Evolutionary conservation across 495 filamentous ascomycete genomes (phyloP).

Genomic region (Hypoxylon rickii): DNA sequence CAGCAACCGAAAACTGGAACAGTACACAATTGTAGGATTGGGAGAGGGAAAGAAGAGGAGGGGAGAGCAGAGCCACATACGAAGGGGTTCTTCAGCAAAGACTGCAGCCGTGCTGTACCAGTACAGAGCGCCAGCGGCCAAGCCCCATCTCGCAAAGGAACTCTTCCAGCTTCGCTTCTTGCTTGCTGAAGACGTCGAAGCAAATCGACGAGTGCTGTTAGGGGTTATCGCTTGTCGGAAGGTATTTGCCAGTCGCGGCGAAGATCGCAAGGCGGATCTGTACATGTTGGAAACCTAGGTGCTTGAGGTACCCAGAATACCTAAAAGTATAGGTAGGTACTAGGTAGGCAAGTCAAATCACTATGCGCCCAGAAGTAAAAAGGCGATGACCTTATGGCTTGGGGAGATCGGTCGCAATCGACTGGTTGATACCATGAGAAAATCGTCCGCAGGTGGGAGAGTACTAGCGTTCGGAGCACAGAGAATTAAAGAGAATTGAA

Average conservation of each 20-base stretch:
- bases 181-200: constrained; percentile 68
- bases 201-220: constrained; percentile 60
- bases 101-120: constrained; percentile 88
- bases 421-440: no score
- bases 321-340: no score
- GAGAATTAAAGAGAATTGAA: constrained; percentile 6
- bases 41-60: background rate
- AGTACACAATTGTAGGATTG: background rate
- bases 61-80: constrained; percentile 53
- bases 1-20: background rate
- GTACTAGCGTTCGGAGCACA: no score
- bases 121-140: constrained; percentile 81
- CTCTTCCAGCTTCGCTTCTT: constrained; percentile 84
- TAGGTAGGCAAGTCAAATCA: no score
- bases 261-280: constrained; percentile 60
- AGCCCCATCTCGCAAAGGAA: constrained; percentile 68
- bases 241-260: constrained; percentile 54
- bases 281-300: constrained; percentile 69
- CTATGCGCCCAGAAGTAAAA: no score
- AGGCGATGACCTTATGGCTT: no score
- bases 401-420: no score
- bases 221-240: constrained; percentile 41
- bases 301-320: no score
- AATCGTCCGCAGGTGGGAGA: no score
- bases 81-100: constrained; percentile 80